Evolutionary conservation across 1,139 yeast genomes (phyloP), one percentile per base, ranked within the genome.

Genomic region (Sugiyamaella pinicola): DNA sequence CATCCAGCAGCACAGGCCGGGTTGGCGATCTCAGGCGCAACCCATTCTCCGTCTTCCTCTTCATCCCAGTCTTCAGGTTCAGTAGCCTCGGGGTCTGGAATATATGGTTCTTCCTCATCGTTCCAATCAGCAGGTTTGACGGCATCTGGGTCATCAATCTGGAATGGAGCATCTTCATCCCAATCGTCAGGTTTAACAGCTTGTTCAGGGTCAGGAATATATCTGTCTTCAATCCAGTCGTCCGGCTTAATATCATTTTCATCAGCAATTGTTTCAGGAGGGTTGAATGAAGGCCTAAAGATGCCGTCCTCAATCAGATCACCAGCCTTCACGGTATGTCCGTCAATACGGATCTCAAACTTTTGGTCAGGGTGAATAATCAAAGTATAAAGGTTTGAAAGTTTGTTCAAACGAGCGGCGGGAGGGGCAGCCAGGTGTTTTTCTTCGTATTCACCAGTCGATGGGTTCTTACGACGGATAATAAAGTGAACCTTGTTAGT

Each of bases 41-140:
- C 65, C 91, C 95, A 90, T 61, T 78, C 83, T 4, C 96, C 96
- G 65, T 89, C 96, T 65, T 85, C 91, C 58, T 83, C 90, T 28
- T 87, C 95, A 63, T 86, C 87, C 96, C 96, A 89, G 63, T 79
- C 84, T 40, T 74, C 84, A 9, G 96, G 96, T 61, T 75, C 78
- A 41, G 61, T 65, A 18, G 87, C 84, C 2, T 74, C 76, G 19
- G 93, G 88, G 65, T 88, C 95, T 4, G 78, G 71, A 54, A 90
- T 81, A 57, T 71, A 78, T 55, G 72, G 75, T 8, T 80, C 78
- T 35, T 75, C 79, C 22, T 77, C 76, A 61, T 85, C 96, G 62
- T 83, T 81, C 97, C 97, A 90, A 55, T 80, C 84, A 6, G 72
- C 84, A 2, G 97, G 97, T 69, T 80, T 86, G 9, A 53, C 64